Evolutionary conservation across 1,284 basidiomycete genomes (phyloP), one percentile per base, ranked within the genome.

Genomic region (Moesziomyces parantarcticus): DNA sequence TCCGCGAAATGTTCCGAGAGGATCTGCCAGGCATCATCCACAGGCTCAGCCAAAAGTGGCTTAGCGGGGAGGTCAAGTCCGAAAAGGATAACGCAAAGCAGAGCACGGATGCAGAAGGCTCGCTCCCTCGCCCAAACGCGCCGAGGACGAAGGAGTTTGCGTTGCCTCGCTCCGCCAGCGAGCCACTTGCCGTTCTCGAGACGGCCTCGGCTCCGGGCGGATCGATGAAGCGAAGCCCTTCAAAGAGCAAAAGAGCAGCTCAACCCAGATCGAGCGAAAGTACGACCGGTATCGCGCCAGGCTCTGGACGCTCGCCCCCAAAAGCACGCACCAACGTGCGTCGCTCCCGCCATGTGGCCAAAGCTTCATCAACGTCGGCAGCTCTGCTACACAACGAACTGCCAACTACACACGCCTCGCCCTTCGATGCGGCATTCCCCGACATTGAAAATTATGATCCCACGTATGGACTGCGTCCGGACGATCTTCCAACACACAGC

Each of bases 11-110:
- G 93, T 99, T 99, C 85, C 88, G 95, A 65, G 94, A 97, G 82
- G 97, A 99, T 84, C 85, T 99, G 11, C 97, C 97, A 0, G 91
- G 93, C 1, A 98, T 99, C 76, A 99, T 99, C 48, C 97, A 99
- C 84, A 88, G 93, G 29, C 88, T 99, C 42, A 93, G 92, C 84
- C 95, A 99, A 83, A 91, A 92, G 78, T 99, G 96, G 96, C 85
- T 88, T 4, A 89, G 75, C 36, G 79, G 83, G n/a, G 79, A 79
- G 34, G 67, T 62, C 51, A 65, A 69, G 58, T 56, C 63, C 18
- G 71, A 72, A 11, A 65, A 62, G 29, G 61, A 61, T 10, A 63
- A 64, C 44, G 58, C 56, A 48, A 72, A 64, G 47, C 69, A 67
- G 11, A 62, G 51, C 45, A 45, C 59, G 5, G 59, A 63, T 14